Evolutionary conservation across 208 protist species (phyloP).

Genomic region (Plasmodiophora brassicae): DNA sequence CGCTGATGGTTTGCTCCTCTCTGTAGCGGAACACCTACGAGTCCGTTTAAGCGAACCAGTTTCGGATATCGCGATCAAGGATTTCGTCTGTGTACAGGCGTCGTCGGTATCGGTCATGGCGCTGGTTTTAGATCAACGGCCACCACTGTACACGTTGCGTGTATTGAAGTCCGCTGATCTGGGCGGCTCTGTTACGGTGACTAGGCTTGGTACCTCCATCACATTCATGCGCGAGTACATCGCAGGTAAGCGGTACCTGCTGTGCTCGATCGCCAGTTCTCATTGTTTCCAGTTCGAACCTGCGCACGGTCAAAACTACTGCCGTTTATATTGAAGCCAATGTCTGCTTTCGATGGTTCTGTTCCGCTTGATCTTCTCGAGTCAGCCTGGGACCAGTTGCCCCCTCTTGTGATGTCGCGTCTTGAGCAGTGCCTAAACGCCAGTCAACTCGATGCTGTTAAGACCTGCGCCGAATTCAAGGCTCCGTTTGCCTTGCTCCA

Average conservation of each 20-base stretch:
- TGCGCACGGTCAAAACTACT: not conserved
- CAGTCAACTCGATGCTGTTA: not conserved
- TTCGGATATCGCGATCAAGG: not conserved
- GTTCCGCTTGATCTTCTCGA: not conserved
- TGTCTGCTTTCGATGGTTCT: not conserved
- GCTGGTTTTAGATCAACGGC: not conserved
- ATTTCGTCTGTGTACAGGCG: not conserved
- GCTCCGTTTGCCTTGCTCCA: not conserved
- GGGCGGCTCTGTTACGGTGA: not conserved
- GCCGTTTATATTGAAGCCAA: not conserved
- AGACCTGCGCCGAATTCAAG: not conserved
- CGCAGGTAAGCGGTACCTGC: not conserved
- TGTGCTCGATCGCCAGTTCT: not conserved
- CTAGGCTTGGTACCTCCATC: not conserved
- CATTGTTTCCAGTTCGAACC: not conserved
- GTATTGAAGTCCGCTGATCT: not conserved
- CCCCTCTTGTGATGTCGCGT: not conserved
- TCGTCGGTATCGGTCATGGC: not conserved
- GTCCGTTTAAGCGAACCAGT: not conserved
- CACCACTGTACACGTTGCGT: not conserved
- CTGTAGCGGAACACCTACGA: not conserved
- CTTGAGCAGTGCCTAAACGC: slow-evolving; percentile 13
- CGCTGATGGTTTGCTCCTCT: too few species aligned
- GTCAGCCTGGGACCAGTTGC: not conserved
- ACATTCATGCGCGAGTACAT: not conserved